Evolutionary conservation across 2,329 filamentous ascomycete species (phyloP).

Genomic region (Celoporthe dispersa): DNA sequence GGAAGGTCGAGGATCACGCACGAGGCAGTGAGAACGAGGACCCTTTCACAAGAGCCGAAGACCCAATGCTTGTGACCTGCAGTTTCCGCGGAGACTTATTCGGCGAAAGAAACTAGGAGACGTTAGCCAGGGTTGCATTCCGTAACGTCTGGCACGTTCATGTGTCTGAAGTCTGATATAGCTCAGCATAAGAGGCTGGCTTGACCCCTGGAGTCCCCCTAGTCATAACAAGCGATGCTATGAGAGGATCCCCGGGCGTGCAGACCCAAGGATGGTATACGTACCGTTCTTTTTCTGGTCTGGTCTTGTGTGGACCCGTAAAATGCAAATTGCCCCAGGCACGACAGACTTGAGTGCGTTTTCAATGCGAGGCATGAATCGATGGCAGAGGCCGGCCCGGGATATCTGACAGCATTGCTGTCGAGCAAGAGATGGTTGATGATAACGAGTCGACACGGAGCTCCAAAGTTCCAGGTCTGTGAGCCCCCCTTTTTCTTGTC

Average conservation of each 20-base stretch:
- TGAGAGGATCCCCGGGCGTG: not conserved
- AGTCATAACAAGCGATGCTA: slow-evolving; percentile 11
- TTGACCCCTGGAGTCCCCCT: slow-evolving; percentile 18
- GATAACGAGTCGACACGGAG: not conserved
- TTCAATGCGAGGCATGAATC: slow-evolving; percentile 21
- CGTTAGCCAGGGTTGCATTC: slow-evolving; percentile 15
- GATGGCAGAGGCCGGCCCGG: not conserved
- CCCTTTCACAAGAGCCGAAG: not conserved
- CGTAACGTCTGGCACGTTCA: slow-evolving; percentile 12
- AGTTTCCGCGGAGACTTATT: not conserved
- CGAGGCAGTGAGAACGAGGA: not conserved
- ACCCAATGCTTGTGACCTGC: not conserved
- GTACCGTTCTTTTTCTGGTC: not conserved
- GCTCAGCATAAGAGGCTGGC: not conserved
- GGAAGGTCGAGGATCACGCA: not conserved
- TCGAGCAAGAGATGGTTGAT: not conserved
- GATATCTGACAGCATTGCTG: not conserved
- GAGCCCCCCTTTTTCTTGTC: not conserved
- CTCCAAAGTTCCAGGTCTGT: not conserved
- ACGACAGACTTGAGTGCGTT: not conserved
- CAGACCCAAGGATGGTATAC: not conserved
- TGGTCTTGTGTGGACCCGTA: not conserved
- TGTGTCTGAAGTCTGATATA: slow-evolving; percentile 11
- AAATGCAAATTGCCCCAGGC: slow-evolving; percentile 10
- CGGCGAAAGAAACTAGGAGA: not conserved